Conservation (phyloP, 371 early-diverging fungal genomes). For the Syncephalis fuscata region DNA sequence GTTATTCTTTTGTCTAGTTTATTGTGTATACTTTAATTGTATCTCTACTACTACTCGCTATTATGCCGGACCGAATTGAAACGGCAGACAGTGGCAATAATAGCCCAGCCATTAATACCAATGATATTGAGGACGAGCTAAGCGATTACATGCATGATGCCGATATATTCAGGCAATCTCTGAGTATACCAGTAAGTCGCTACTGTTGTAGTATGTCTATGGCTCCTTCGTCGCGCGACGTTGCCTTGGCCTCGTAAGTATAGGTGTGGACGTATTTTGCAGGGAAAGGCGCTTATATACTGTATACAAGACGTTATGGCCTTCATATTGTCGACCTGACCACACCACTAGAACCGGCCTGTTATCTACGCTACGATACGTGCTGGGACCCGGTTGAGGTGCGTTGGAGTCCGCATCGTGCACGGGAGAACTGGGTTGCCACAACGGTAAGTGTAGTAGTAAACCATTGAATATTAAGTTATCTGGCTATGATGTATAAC, state of each 20-base stretch:
- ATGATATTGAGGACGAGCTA: no score
- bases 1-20: no score
- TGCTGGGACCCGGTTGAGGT: constrained; percentile 82
- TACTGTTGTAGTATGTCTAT: constrained; percentile 47
- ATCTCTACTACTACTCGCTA: no score
- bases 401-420: constrained; percentile 72
- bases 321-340: constrained; percentile 69
- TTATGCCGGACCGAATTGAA: no score
- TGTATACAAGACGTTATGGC: constrained; percentile 39
- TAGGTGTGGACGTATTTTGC: neutral
- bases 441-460: constrained; percentile 64
- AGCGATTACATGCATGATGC: no score
- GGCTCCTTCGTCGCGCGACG: constrained; percentile 58
- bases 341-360: constrained; percentile 50
- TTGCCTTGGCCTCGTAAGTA: constrained; percentile 67
- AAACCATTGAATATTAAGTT: neutral
- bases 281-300: neutral
- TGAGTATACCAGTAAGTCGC: no score
- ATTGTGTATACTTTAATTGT: no score
- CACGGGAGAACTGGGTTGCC: constrained; percentile 64
- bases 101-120: no score
- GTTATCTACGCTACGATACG: constrained; percentile 59
- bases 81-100: no score
- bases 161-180: no score
- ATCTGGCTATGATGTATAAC: neutral